These are phyloP conservation scores for Corylus americana DNA, from an alignment of 306 rosid species.

Conservation along the genomic window DNA sequence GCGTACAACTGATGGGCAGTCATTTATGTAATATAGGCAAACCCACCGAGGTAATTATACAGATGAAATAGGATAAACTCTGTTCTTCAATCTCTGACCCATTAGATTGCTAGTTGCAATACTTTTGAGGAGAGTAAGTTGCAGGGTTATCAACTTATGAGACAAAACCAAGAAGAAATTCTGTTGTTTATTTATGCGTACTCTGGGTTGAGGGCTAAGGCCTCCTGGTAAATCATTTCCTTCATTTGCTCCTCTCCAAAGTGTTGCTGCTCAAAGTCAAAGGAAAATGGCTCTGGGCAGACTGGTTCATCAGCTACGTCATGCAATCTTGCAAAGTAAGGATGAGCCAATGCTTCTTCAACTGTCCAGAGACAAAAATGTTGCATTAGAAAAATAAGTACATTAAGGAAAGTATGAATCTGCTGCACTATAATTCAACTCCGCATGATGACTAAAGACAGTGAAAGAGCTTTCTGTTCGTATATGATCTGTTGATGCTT, in stretches of 20 bases:
- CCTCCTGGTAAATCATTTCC: slow-evolving; percentile 89
- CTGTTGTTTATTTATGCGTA: slow-evolving; percentile 39
- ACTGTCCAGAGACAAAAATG: slow-evolving; percentile 46
- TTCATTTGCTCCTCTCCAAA: slow-evolving; percentile 90
- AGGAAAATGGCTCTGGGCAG: slow-evolving; percentile 72
- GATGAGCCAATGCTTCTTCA: slow-evolving; percentile 94
- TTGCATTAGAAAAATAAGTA: slow-evolving; percentile 18
- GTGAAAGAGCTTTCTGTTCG: background rate
- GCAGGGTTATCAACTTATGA: background rate
- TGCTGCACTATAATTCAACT: background rate
- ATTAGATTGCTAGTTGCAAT: background rate
- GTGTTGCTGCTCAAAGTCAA: slow-evolving; percentile 83
- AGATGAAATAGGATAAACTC: slow-evolving; percentile 27
- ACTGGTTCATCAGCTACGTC: slow-evolving; percentile 90
- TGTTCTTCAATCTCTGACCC: slow-evolving; percentile 15
- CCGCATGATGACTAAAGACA: background rate
- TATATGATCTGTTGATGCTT: background rate
- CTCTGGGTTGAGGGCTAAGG: slow-evolving; percentile 79
- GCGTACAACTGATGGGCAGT: slow-evolving; percentile 37
- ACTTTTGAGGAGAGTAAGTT: background rate
- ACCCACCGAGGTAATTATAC: slow-evolving; percentile 31
- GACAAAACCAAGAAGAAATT: background rate
- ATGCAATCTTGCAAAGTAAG: slow-evolving; percentile 92
- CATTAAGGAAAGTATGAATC: slow-evolving; percentile 14
- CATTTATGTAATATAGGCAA: slow-evolving; percentile 27